These are phyloP conservation scores for Penicillium egyptiacum DNA, from an alignment of 495 filamentous ascomycete genomes.

Conservation along the genomic window DNA sequence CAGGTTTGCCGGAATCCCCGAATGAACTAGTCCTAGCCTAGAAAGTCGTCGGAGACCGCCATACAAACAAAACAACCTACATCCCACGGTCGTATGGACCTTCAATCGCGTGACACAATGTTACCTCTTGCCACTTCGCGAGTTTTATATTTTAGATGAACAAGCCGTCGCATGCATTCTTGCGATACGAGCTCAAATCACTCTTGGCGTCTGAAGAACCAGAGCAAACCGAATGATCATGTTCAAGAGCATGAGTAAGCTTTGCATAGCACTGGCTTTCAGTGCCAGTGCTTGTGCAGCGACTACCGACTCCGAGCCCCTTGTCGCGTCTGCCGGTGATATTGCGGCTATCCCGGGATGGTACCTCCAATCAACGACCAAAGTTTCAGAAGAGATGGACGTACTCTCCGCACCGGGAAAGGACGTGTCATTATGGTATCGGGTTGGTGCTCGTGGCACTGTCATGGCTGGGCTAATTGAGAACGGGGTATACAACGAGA, in stretches of 20 bases:
- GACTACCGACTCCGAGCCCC: background rate
- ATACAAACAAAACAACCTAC: background rate
- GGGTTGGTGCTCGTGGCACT: conserved; percentile 51
- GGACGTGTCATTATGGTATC: conserved; percentile 55
- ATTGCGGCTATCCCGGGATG: conserved; percentile 51
- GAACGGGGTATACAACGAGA: conserved; percentile 54
- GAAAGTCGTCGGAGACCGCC: conserved; percentile 3
- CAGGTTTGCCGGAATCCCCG: conserved; percentile 5
- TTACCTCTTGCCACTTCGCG: background rate
- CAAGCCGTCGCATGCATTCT: background rate
- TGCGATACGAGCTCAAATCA: background rate
- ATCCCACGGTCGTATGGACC: conserved; percentile 8
- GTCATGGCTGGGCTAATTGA: conserved; percentile 59
- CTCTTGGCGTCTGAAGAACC: background rate
- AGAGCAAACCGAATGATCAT: conserved; percentile 1
- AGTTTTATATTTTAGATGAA: background rate
- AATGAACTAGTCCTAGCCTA: conserved; percentile 1
- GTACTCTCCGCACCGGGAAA: conserved; percentile 46
- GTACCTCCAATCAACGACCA: conserved; percentile 53
- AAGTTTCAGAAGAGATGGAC: conserved; percentile 34
- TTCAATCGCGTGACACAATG: background rate
- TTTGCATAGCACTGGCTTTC: conserved; percentile 4
- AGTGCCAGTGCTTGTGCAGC: conserved; percentile 3
- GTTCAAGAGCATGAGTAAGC: background rate
- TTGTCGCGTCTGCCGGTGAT: conserved; percentile 30